A percentile compares a stretch with the other conserved stretches of the same genome.
These are phyloP conservation scores for Solanum ossicruentum DNA, from an alignment of 257 asterid species.

Conservation along the genomic window DNA sequence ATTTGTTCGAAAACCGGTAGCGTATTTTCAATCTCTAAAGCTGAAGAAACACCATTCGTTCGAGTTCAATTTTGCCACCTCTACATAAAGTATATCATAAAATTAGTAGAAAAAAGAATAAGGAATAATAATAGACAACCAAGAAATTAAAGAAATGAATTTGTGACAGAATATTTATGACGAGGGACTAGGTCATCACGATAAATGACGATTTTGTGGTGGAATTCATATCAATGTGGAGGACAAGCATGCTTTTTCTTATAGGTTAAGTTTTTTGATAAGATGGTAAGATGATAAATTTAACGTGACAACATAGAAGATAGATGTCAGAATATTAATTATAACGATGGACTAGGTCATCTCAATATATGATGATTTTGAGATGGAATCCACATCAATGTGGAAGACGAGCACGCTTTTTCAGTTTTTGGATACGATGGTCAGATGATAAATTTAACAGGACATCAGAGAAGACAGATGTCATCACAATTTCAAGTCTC, in stretches of 20 bases:
- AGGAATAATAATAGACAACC: neutral
- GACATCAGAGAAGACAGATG: neutral
- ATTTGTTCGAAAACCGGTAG: slow-evolving; percentile 58
- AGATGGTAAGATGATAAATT: neutral
- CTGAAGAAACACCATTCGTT: slow-evolving; percentile 88
- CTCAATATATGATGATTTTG: neutral
- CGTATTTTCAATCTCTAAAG: slow-evolving; percentile 72
- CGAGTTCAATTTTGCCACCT: slow-evolving; percentile 67
- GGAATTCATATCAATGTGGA: neutral
- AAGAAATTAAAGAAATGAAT: neutral
- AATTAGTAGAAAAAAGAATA: neutral
- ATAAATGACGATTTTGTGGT: neutral
- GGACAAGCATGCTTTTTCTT: neutral
- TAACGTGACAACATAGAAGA: too few relatives aligned
- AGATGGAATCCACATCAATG: neutral
- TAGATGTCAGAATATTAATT: neutral
- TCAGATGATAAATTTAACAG: neutral
- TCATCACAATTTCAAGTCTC: neutral
- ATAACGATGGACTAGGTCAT: neutral
- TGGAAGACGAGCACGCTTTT: neutral
- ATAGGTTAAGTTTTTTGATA: neutral
- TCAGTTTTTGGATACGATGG: neutral
- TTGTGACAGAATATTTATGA: neutral
- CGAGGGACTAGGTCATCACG: neutral
- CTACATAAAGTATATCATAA: slow-evolving; percentile 6